Conservation (phyloP, 257 asterid species). For the Salvia hispanica region DNA sequence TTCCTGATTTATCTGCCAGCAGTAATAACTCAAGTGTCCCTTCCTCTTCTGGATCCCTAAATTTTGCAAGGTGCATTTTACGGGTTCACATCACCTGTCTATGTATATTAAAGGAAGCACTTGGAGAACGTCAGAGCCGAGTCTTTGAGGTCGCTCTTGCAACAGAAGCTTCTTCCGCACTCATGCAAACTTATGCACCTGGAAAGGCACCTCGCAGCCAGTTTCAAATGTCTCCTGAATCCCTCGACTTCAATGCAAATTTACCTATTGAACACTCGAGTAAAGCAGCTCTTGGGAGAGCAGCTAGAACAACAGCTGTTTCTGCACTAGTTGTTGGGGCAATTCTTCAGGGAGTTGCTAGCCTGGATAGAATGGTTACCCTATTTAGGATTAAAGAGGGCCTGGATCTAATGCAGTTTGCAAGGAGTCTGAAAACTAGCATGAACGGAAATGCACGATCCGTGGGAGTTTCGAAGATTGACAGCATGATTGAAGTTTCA, state of each 20-base stretch:
- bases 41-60: slow-evolving; percentile 57
- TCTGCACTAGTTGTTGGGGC: slow-evolving; percentile 88
- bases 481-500: slow-evolving; percentile 79
- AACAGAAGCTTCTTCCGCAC: slow-evolving; percentile 81
- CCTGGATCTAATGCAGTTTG: slow-evolving; percentile 75
- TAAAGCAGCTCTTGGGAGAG: slow-evolving; percentile 55
- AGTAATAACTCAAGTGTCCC: slow-evolving; percentile 50
- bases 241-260: slow-evolving; percentile 61
- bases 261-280: slow-evolving; percentile 59
- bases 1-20: slow-evolving; percentile 66
- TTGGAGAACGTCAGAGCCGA: slow-evolving; percentile 98
- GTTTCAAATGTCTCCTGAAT: slow-evolving; percentile 71
- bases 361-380: slow-evolving; percentile 89
- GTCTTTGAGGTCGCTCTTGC: slow-evolving; percentile 99
- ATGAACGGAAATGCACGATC: slow-evolving; percentile 84
- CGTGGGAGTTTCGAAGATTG: slow-evolving; percentile 62
- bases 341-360: slow-evolving; percentile 86
- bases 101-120: slow-evolving; percentile 87
- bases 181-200: slow-evolving; percentile 63
- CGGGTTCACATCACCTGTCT: slow-evolving; percentile 80
- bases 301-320: slow-evolving; percentile 64
- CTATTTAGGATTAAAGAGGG: slow-evolving; percentile 90
- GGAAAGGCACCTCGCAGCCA: slow-evolving; percentile 83
- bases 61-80: slow-evolving; percentile 71
- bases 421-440: slow-evolving; percentile 74